Conservation (phyloP, 257 asterid genomes). For the Marsdenia floribunda region DNA sequence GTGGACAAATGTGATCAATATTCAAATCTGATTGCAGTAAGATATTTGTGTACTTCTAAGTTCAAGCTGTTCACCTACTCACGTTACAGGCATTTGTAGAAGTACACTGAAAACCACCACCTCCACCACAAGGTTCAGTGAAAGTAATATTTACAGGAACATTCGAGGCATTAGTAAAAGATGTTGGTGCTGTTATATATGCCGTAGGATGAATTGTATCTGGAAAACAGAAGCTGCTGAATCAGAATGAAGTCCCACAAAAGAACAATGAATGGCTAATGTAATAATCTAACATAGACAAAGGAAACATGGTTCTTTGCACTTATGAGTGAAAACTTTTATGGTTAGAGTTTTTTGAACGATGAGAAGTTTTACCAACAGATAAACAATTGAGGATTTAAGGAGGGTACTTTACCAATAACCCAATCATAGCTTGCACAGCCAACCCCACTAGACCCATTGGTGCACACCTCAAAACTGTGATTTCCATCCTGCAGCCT, state of each 20-base stretch:
- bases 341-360: neutral
- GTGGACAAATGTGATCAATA: slow-evolving; percentile 12
- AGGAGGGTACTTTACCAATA: slow-evolving; percentile 47
- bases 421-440: slow-evolving; percentile 75
- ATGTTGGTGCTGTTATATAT: slow-evolving; percentile 34
- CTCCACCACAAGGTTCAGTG: slow-evolving; percentile 64
- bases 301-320: neutral
- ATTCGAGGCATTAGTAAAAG: slow-evolving; percentile 67
- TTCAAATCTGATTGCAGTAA: slow-evolving; percentile 1
- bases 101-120: slow-evolving; percentile 69
- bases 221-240: slow-evolving; percentile 31
- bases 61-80: slow-evolving; percentile 48
- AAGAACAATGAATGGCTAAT: neutral
- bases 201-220: slow-evolving; percentile 85
- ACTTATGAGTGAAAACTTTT: neutral
- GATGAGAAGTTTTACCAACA: neutral
- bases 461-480: slow-evolving; percentile 67
- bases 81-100: slow-evolving; percentile 76
- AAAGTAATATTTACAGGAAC: slow-evolving; percentile 61
- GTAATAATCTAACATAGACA: neutral
- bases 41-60: neutral
- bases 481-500: slow-evolving; percentile 62
- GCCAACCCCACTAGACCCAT: slow-evolving; percentile 43
- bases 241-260: slow-evolving; percentile 4
- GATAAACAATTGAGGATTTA: neutral